Base-by-base conservation (phyloP, 257 asterid genomes). In the Nicotiana benthamiana region DNA sequence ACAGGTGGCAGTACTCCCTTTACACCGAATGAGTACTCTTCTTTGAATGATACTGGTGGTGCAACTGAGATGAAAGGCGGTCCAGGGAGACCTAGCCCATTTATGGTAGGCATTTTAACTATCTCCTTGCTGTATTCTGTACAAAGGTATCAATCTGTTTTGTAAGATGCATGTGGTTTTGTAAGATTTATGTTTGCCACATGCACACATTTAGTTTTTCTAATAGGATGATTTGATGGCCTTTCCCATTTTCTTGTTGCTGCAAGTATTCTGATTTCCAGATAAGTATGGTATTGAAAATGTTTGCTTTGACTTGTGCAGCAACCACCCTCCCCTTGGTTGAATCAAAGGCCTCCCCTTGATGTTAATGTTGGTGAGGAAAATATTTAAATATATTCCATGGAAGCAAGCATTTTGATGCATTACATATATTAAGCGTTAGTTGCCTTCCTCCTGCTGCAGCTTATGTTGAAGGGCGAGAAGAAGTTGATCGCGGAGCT, bases 321-420 rank as follows among this genome's bases (percentile, higher is more conserved):
- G 99, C 98, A 87, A 84, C 94, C 96, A 3, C 97, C 98, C 78
- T 88, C 98, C 22, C 79, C 97, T 80, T 92, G 94, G 97, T 80
- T 88, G 86, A 91, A 85, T 85, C 98, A 90, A 84, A 92, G 97
- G 90, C 97, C 97, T 80, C 92, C 93, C 36, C 96, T 95, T 77
- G 99, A 95, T 84, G 99, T 93, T 84, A 95, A 95, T 85, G 92
- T 92, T 64, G 99, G 99, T 95, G 89, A 88, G 99, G 65, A 40
- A 75, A 60, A 43, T 81, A 34, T 30, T 75, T 40, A 51, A 85
- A 28, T 5, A 51, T 63, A 67, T 79, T 36, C 36, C 74, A 64
- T 80, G 48, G 79, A 70, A 66, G 52, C 72, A 82, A 80, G n/a
- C 75, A 60, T 70, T 82, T 53, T 70, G 66, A 75, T 24, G 63